These are phyloP conservation scores for Biscogniauxia marginata DNA, from an alignment of 2,329 filamentous ascomycete species.

Conservation along the genomic window DNA sequence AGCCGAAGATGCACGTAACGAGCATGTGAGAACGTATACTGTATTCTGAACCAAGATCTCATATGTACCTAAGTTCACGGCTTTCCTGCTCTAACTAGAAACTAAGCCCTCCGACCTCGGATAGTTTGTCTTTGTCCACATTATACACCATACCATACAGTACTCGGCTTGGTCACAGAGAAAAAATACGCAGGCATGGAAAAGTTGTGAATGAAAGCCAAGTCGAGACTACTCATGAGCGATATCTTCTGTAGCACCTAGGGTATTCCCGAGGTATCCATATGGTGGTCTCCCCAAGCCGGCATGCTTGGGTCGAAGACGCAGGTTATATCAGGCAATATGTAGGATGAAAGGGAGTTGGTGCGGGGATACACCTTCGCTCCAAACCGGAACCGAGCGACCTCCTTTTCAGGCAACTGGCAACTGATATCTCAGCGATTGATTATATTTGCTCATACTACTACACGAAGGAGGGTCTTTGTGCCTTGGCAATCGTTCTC, in stretches of 20 bases:
- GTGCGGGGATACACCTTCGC: neutral
- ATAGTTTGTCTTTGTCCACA: neutral
- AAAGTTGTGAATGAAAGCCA: too few species aligned
- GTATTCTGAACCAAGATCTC: neutral
- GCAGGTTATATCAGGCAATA: too few species aligned
- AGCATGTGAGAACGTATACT: neutral
- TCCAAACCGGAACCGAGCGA: neutral
- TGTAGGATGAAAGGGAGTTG: neutral
- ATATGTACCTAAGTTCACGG: neutral
- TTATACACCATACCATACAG: neutral
- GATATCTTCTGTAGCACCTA: neutral
- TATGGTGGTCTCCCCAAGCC: neutral
- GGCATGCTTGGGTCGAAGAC: neutral
- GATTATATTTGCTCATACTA: neutral
- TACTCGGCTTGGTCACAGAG: neutral
- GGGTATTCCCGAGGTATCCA: neutral
- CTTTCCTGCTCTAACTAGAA: neutral
- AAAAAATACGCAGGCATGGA: too few species aligned
- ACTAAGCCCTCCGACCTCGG: neutral
- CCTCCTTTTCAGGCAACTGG: neutral
- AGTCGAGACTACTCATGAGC: too few species aligned
- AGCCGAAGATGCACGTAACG: neutral
- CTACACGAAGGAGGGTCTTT: neutral
- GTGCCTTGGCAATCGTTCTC: neutral
- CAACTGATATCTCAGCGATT: neutral